Base-by-base conservation (phyloP, 75 land plant species). In the Isoetes taiwanensis region DNA sequence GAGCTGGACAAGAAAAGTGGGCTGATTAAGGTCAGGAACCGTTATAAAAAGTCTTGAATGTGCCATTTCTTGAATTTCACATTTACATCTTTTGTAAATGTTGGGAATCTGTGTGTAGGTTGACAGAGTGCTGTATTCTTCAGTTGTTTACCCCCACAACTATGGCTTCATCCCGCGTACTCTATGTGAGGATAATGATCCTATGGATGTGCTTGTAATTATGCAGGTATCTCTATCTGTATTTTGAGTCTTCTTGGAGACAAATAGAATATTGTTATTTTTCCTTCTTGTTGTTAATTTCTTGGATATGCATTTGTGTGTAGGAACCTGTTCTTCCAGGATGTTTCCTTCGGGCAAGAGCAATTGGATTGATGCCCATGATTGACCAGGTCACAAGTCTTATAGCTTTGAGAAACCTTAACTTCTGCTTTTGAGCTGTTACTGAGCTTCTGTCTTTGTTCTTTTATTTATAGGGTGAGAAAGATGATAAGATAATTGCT, bases 121-220 rank as follows among this genome's bases (percentile, higher is more conserved):
- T 27, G 95, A 91, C 64, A 73, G 97, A 25, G 71, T 91, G 16
- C 72, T 86, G 23, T 91, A 91, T 74, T 91, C 97, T 12, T 91
- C 97, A 10, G 97, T 91, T 28, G 97, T 91, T 8, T 91, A 91
- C 55, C 96, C 96, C 1, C 96, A 90, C 68, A 90, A 90, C 75
- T 90, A 82, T 72, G 91, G 96, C 37, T 91, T 91, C 72, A 87
- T 91, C 32, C 97, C 97, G 1, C 70, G 95, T 5, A 91, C 97
- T 12, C 50, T 91, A 19, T 91, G 97, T 64, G 97, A 91, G 39
- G 96, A 90, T 40, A 73, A 77, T 56, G 96, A 90, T 61, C 96
- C 96, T 4, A 65, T 90, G 78, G 97, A 91, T 72, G 97, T 86
- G 28, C 68, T 91, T 46, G 72, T 86, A 21, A 60, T 91, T 53